These are phyloP conservation scores for Globisporangium parvum DNA, from an alignment of 352 stramenopile species.

Conservation along the genomic window DNA sequence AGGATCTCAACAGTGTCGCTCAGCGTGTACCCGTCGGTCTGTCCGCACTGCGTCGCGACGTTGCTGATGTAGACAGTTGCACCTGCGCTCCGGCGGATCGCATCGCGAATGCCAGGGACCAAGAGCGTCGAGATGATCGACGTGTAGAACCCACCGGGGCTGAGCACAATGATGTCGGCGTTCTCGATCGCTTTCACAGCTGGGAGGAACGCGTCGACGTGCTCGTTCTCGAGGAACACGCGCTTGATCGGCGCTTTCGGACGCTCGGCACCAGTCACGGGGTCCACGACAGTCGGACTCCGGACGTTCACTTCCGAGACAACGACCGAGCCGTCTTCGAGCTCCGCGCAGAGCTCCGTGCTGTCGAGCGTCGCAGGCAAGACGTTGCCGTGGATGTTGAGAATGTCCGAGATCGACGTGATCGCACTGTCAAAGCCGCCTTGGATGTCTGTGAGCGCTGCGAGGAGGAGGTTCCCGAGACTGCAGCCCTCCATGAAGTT, in stretches of 20 bases:
- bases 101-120: conserved; percentile 76
- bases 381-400: conserved; percentile 80
- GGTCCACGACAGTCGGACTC: conserved; percentile 41
- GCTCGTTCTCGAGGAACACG: conserved; percentile 71
- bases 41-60: conserved; percentile 74
- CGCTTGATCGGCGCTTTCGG: conserved; percentile 74
- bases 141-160: conserved; percentile 79
- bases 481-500: conserved; percentile 87
- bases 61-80: conserved; percentile 86
- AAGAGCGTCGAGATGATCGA: conserved; percentile 80
- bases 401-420: conserved; percentile 76
- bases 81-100: conserved; percentile 56
- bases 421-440: conserved; percentile 77
- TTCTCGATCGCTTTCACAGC: conserved; percentile 79
- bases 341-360: conserved; percentile 74
- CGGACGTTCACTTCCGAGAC: conserved; percentile 82
- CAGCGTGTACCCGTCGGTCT: conserved; percentile 77
- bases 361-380: conserved; percentile 79
- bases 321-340: conserved; percentile 63
- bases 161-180: conserved; percentile 82
- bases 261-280: conserved; percentile 22
- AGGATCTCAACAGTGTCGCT: conserved; percentile 60
- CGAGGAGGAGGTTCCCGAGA: conserved; percentile 73
- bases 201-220: conserved; percentile 64
- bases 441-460: conserved; percentile 77